Evolutionary conservation across 768 basidiomycete genomes (phyloP), one percentile per base, ranked within the genome.

Genomic region (Macrolepiota dolichaula): DNA sequence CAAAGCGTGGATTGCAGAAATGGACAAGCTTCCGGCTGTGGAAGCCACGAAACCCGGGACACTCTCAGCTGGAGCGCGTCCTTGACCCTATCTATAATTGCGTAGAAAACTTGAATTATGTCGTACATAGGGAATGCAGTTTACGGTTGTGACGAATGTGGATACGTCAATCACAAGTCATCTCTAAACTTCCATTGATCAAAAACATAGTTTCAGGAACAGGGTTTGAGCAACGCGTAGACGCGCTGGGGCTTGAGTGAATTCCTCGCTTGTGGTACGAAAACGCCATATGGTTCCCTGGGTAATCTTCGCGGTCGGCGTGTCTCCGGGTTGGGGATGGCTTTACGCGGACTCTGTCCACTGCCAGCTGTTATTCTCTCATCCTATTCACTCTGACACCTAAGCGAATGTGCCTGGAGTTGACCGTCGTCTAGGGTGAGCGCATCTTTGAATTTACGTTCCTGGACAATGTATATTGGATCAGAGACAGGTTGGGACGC

Each of bases 21-120:
- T 75, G 67, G 73, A 72, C 35, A 53, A 62, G 10, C 58, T 75
- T 22, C 65, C 69, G 1, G 72, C 67, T 0, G 72, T 67, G 7
- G 60, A 66, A 19, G 66, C 67, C 3, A 74, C 73, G 12, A 59
- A 51, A 17, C 56, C 63, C 25, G 73, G 73, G 1, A 74, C 73
- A 0, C 57, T 74, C 59, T 67, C 69, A 2, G 69, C 63, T 27
- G 70, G 71, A 1, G 68, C 64, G 29, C 65, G 70, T 29, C 71
- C 72, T 35, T 65, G 58, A 59, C 19, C 12, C n/a, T n/a, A n/a
- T n/a, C n/a, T n/a, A 44, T 17, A 19, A 44, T 17, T 6, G 17
- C 38, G 17, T n/a, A 49, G 47, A 4, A 25, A 24, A 7, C 24
- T 22, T 22, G 37, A 38, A 54, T 12, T 54, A 13, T 37, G 17